Percentiles rank a stretch among this genome's conserved stretches.
Conservation (phyloP, 192 early-diverging fungal species). For the Dissophora globulifera region DNA sequence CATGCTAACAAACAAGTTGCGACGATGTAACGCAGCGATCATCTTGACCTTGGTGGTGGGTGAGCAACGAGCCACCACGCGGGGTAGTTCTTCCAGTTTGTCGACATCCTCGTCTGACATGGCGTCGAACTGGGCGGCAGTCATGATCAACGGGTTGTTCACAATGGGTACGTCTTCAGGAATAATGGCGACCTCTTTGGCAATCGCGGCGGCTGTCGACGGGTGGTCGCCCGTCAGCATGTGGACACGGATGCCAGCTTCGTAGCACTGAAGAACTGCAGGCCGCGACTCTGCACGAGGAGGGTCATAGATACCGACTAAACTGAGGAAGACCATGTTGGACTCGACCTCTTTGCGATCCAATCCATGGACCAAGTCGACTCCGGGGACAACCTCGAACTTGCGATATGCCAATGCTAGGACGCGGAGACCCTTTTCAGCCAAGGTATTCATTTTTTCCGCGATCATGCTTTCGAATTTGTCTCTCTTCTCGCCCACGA, state of each 20-base stretch:
- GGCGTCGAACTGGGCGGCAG: constrained; percentile 86
- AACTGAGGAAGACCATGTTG: constrained; percentile 83
- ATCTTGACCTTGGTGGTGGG: constrained; percentile 98
- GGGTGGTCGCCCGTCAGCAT: constrained; percentile 97
- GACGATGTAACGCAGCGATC: constrained; percentile 89
- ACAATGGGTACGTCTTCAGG: constrained; percentile 61
- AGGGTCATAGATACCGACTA: constrained; percentile 95
- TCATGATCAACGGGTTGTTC: constrained; percentile 74
- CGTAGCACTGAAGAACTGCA: constrained; percentile 79
- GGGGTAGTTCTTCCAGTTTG: constrained; percentile 79
- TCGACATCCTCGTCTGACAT: constrained; percentile 86
- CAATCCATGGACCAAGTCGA: constrained; percentile 31
- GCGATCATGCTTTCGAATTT: constrained; percentile 78
- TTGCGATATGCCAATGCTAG: constrained; percentile 82
- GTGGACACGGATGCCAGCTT: constrained; percentile 91
- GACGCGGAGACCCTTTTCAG: constrained; percentile 68
- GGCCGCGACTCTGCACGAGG: constrained; percentile 76
- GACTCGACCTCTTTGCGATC: constrained; percentile 73
- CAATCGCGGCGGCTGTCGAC: constrained; percentile 91
- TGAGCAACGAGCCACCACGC: constrained; percentile 95
- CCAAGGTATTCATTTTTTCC: constrained; percentile 66
- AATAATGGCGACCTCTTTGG: constrained; percentile 67
- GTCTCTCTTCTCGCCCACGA: constrained; percentile 56
- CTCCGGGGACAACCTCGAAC: constrained; percentile 40
- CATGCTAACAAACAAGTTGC: constrained; percentile 79